Evolutionary conservation across 2,329 filamentous ascomycete genomes (phyloP).

Genomic region (Stagonosporopsis cucurbitacearum): DNA sequence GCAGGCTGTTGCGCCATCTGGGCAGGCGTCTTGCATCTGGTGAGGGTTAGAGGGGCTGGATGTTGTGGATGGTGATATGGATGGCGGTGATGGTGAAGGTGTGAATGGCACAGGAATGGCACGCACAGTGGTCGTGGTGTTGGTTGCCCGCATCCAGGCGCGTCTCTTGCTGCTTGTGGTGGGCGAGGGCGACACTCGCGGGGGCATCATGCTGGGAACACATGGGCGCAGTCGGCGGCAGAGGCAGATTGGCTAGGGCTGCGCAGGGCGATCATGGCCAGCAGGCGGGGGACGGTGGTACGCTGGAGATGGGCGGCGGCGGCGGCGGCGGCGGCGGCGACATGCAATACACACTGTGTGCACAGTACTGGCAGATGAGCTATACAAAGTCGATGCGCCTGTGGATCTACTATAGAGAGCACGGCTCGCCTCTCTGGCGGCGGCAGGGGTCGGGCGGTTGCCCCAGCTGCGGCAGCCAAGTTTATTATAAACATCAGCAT

Average conservation of each 20-base stretch:
- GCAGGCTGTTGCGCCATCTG: slow-evolving; percentile 84
- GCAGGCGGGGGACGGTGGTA: slow-evolving; percentile 10
- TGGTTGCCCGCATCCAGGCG: slow-evolving; percentile 74
- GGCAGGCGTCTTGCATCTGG: slow-evolving; percentile 84
- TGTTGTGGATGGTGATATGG: no score
- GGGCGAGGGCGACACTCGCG: slow-evolving; percentile 10
- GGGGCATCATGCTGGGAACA: slow-evolving; percentile 30
- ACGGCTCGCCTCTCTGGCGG: no score
- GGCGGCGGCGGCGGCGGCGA: slow-evolving; percentile 3
- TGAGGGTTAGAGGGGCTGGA: slow-evolving; percentile 29
- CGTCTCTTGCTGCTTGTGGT: slow-evolving; percentile 19
- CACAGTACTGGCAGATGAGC: no score
- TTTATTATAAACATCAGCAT: slow-evolving; percentile 17
- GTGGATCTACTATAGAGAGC: no score
- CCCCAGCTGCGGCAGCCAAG: slow-evolving; percentile 1
- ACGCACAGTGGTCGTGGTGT: slow-evolving; percentile 69
- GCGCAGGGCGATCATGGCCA: slow-evolving; percentile 15
- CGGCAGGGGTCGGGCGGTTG: not conserved
- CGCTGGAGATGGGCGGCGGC: not conserved
- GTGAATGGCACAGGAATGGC: slow-evolving; percentile 16
- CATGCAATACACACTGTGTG: no score
- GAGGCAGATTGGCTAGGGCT: slow-evolving; percentile 11
- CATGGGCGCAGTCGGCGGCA: slow-evolving; percentile 31
- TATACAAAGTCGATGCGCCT: no score
- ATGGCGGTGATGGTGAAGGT: no score